Evolutionary conservation across 345 rosid genomes (phyloP).

Genomic region (Acer saccharum): DNA sequence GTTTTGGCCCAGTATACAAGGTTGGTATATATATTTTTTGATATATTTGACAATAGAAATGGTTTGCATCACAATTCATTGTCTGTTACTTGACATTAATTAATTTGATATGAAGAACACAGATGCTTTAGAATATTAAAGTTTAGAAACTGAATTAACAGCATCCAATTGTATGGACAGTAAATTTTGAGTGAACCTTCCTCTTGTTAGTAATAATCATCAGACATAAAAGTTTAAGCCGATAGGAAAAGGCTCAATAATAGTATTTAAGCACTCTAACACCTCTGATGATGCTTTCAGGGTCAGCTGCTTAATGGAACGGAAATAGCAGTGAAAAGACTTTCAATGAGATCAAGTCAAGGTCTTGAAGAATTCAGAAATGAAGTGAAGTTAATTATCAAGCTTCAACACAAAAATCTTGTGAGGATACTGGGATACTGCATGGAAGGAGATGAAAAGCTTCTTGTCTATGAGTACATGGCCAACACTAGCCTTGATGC

Average conservation of each 20-base stretch:
- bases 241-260: no score
- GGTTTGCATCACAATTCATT: no score
- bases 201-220: no score
- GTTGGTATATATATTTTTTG: conserved; percentile 5
- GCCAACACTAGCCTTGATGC: conserved; percentile 53
- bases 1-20: conserved; percentile 60
- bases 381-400: conserved; percentile 49
- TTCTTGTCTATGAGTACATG: conserved; percentile 54
- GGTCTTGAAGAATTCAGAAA: conserved; percentile 57
- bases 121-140: no score
- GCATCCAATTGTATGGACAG: no score
- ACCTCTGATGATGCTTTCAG: conserved; percentile 23
- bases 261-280: no score
- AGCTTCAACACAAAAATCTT: conserved; percentile 61
- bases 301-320: conserved; percentile 42
- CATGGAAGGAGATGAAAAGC: conserved; percentile 48
- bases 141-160: no score
- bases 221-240: no score
- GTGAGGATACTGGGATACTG: conserved; percentile 56
- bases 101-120: no score
- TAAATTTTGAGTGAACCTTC: no score
- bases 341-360: conserved; percentile 50
- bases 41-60: no score
- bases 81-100: neutral
- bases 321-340: conserved; percentile 58